These are phyloP conservation scores for Ustilago hordei DNA, from an alignment of 1,284 basidiomycete species.

Conservation along the genomic window DNA sequence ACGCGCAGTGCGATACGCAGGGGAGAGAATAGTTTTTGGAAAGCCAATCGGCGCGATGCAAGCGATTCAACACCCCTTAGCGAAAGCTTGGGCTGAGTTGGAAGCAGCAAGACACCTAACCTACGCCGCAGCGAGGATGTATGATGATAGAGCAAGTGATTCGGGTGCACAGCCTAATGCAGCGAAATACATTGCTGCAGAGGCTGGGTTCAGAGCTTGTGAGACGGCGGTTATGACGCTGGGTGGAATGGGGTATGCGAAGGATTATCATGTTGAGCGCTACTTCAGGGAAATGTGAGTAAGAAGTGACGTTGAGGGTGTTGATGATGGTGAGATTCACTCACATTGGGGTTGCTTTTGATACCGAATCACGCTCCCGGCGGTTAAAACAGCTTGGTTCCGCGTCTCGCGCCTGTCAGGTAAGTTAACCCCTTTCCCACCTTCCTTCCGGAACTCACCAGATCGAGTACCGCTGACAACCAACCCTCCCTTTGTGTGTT, in stretches of 20 bases:
- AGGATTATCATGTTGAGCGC: conserved; percentile 58
- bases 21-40: conserved; percentile 64
- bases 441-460: too few species aligned
- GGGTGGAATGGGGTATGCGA: conserved; percentile 68
- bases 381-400: conserved; percentile 54
- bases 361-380: neutral
- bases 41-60: conserved; percentile 67
- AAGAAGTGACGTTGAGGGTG: neutral
- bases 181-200: conserved; percentile 67
- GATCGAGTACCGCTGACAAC: neutral
- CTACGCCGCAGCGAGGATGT: conserved; percentile 64
- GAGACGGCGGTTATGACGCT: conserved; percentile 59
- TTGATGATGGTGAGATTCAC: neutral
- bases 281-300: conserved; percentile 59
- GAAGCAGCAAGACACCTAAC: conserved; percentile 67
- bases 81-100: conserved; percentile 64
- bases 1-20: conserved; percentile 58
- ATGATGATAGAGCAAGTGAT: conserved; percentile 52
- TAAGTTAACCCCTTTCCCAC: conserved; percentile 11
- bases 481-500: neutral
- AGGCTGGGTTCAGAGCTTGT: conserved; percentile 64
- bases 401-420: conserved; percentile 63
- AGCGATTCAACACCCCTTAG: conserved; percentile 67
- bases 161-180: conserved; percentile 67
- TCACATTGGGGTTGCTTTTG: neutral